Evolutionary conservation across 352 stramenopile species (phyloP), one percentile per base, ranked within the genome.

Genomic region (Pythium brachiatum): DNA sequence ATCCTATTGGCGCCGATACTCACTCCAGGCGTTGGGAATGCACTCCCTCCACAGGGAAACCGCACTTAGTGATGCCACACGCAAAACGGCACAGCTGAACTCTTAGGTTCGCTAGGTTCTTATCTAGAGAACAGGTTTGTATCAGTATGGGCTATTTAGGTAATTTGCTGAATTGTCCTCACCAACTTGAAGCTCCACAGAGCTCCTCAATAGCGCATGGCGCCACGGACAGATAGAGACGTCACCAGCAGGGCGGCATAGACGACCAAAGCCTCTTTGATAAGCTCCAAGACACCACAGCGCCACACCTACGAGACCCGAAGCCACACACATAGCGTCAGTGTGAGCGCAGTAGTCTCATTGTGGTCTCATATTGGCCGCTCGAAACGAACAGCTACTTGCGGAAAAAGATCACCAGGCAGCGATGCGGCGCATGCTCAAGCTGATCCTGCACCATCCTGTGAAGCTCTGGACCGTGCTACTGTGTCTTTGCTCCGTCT

Each of bases 401-500:
- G 46, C 26, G n/a, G 26, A 32, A n/a, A 46, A 13, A 21, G 43
- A 36, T 52, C 39, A 57, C 9, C 2, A 26, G 16, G 23, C 29
- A 4, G 13, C 26, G 11, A 60, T 78, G 56, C 71, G 60, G 9
- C 56, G 39, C 11, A 31, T 83, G 57, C 70, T 88, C 72, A 87
- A 89, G 60, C 51, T 79, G 25, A 67, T 89, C 23, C 71, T 86
- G 47, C 77, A 89, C 61, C 81, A 90, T 41, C 82, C 83, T 25
- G 64, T 67, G 27, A 79, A 86, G 56, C 66, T 92, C 31, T 75
- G 65, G 46, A 56, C 67, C 13, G 68, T 60, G 36, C 69, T 94
- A 34, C 56, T 88, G n/a, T 43, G 79, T 18, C 66, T 89, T 25
- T 78, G 76, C 56, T 57, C 72, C 43, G 77, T 88, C 66, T 92